Conservation (phyloP, 805 yeast species). For the Grigorovia yakushimaensis region DNA sequence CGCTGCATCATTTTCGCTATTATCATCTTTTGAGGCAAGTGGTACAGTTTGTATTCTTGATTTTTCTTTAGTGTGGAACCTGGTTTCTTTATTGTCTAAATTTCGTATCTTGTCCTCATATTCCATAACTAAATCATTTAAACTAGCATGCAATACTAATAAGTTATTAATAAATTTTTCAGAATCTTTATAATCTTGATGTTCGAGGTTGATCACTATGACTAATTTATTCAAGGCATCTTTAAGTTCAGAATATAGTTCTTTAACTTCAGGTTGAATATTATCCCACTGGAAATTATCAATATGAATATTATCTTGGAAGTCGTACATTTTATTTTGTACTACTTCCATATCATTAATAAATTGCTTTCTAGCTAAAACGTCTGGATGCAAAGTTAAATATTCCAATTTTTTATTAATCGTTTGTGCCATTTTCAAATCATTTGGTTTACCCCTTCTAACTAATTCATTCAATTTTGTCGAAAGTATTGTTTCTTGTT, state of each 20-base stretch:
- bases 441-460: slow-evolving; percentile 88
- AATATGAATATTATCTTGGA: neutral
- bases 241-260: neutral
- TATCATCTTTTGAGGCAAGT: neutral
- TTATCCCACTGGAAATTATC: neutral
- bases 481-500: slow-evolving; percentile 79
- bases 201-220: neutral
- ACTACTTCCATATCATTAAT: neutral
- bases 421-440: slow-evolving; percentile 86
- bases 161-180: neutral
- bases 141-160: neutral
- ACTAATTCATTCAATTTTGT: slow-evolving; percentile 92
- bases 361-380: neutral
- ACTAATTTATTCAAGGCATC: neutral
- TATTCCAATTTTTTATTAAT: slow-evolving; percentile 66
- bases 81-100: neutral
- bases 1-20: neutral
- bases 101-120: neutral
- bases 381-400: neutral
- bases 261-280: neutral
- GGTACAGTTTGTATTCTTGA: neutral
- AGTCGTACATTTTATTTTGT: neutral
- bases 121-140: neutral
- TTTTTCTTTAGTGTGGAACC: neutral
- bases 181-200: neutral